These are phyloP conservation scores for Rhodotorula toruloides DNA, from an alignment of 768 basidiomycete genomes.

Conservation along the genomic window DNA sequence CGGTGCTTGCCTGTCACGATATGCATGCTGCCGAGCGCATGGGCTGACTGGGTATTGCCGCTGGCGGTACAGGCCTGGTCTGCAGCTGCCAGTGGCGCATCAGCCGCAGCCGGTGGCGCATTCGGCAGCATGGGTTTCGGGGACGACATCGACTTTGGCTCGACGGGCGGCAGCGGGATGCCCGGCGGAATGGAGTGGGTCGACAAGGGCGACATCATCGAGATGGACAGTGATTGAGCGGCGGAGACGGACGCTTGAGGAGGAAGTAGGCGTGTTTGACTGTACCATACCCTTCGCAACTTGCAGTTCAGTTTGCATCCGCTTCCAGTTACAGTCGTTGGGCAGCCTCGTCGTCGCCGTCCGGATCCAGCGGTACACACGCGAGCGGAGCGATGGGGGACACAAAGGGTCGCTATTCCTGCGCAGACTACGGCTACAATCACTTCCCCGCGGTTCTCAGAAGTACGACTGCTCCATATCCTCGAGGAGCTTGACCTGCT, in stretches of 20 bases:
- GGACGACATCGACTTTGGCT: conserved; percentile 10
- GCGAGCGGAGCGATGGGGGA: too few species aligned
- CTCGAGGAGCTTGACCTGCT: background rate
- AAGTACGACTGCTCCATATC: too few species aligned
- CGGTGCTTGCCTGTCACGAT: conserved; percentile 17
- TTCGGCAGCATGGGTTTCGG: background rate
- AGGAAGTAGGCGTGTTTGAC: too few species aligned
- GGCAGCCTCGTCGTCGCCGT: too few species aligned
- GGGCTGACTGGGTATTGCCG: too few species aligned
- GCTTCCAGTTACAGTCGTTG: too few species aligned
- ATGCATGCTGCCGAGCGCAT: background rate
- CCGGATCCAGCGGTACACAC: too few species aligned
- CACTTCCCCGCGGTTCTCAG: too few species aligned
- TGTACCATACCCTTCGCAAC: too few species aligned
- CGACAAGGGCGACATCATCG: background rate
- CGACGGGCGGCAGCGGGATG: background rate
- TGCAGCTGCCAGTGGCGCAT: background rate
- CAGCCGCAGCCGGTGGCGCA: background rate
- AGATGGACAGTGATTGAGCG: conserved; percentile 3
- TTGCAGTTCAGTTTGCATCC: too few species aligned
- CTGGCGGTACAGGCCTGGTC: background rate
- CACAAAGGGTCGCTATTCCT: too few species aligned
- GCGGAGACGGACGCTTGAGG: background rate
- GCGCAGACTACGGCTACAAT: too few species aligned
- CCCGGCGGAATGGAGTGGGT: background rate